Conservation (phyloP, 352 stramenopile genomes). For the Hyphochytrium catenoides region DNA sequence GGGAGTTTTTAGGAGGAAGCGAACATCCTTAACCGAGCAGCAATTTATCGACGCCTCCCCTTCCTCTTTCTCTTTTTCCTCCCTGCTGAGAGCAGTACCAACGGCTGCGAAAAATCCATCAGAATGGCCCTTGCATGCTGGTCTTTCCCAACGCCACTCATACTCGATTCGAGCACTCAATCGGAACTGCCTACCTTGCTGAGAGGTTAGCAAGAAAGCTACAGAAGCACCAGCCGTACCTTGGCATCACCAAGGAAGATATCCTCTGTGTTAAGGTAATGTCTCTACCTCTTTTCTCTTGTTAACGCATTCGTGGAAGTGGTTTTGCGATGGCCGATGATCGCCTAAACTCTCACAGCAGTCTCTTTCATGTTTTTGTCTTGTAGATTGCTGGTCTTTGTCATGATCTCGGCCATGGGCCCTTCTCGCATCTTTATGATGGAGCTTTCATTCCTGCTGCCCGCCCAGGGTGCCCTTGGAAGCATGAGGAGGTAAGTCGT, state of each 20-base stretch:
- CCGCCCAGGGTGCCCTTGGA: constrained; percentile 11
- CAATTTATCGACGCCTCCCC: too few species aligned
- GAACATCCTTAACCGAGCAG: too few species aligned
- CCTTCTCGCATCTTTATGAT: constrained; percentile 89
- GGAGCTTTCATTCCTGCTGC: constrained; percentile 54
- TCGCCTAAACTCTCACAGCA: too few species aligned
- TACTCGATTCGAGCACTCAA: constrained; percentile 83
- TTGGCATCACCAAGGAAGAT: constrained; percentile 69
- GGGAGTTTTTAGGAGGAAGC: too few species aligned
- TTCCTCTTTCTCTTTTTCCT: too few species aligned
- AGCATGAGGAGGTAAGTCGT: too few species aligned
- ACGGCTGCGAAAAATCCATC: too few species aligned
- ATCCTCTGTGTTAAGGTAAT: constrained; percentile 39
- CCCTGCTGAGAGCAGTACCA: too few species aligned
- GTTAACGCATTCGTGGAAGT: too few species aligned
- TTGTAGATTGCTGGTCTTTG: constrained; percentile 11
- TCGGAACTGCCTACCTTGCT: constrained; percentile 83
- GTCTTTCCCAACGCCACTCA: constrained; percentile 65
- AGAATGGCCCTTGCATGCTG: too few species aligned
- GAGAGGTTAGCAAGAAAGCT: constrained; percentile 61
- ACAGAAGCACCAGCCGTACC: constrained; percentile 45
- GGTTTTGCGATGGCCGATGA: too few species aligned
- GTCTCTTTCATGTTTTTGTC: neutral
- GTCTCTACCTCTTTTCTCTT: constrained; percentile 45
- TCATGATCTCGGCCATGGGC: constrained; percentile 66